Conservation (phyloP, 345 rosid genomes). For the Barbarea vulgaris region DNA sequence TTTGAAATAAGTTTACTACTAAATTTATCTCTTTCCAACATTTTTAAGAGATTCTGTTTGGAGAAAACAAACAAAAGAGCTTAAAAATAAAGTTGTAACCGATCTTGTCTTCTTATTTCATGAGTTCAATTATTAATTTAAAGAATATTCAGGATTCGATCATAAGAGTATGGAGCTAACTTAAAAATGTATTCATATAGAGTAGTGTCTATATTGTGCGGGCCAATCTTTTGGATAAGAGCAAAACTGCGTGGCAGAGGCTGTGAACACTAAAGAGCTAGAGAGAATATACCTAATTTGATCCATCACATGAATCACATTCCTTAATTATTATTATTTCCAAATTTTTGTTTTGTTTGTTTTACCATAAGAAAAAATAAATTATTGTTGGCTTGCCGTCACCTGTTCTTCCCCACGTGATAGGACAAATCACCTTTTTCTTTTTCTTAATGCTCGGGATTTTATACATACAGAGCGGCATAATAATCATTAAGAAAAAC, state of each 20-base stretch:
- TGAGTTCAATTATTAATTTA: not conserved
- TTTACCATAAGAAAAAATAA: not conserved
- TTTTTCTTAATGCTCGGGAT: not conserved
- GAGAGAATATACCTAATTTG: conserved; percentile 19
- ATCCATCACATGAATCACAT: conserved; percentile 29
- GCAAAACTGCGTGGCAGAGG: conserved; percentile 4
- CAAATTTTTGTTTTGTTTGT: conserved; percentile 16
- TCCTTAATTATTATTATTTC: not conserved
- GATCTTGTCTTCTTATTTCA: not conserved
- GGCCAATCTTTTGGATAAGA: conserved; percentile 27
- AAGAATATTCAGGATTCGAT: conserved; percentile 9
- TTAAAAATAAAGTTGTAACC: not conserved
- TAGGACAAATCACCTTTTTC: conserved; percentile 14
- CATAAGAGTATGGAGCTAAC: not conserved
- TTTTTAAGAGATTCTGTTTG: too few relatives aligned
- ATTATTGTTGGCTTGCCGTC: conserved; percentile 8
- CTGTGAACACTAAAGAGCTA: conserved; percentile 20
- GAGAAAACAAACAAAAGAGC: too few relatives aligned
- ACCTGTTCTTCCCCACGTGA: conserved; percentile 12
- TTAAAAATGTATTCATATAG: not conserved
- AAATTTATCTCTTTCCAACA: too few relatives aligned
- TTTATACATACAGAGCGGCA: not conserved
- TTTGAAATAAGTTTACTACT: not conserved
- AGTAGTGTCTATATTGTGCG: not conserved
- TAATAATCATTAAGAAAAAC: not conserved